Conservation (phyloP, 2,329 filamentous ascomycete species). For the Cadophora sp. region DNA sequence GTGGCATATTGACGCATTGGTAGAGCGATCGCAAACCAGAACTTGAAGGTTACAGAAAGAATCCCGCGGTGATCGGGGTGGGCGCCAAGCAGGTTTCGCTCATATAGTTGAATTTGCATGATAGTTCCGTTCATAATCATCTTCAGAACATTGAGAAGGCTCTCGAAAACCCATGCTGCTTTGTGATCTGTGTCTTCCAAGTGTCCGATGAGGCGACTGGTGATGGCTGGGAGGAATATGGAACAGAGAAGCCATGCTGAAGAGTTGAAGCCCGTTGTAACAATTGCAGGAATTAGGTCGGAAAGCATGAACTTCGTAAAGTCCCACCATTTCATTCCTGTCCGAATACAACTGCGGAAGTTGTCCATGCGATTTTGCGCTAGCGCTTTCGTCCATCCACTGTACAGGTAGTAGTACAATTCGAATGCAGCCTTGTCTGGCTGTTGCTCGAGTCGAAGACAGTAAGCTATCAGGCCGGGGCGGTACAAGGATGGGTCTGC, state of each 20-base stretch:
- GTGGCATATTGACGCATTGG: slow-evolving; percentile 29
- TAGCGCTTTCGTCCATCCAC: slow-evolving; percentile 38
- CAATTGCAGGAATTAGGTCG: slow-evolving; percentile 38
- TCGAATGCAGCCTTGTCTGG: slow-evolving; percentile 32
- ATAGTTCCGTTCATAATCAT: slow-evolving; percentile 34
- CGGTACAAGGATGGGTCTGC: slow-evolving; percentile 40
- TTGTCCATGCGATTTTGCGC: slow-evolving; percentile 23
- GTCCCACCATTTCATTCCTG: slow-evolving; percentile 33
- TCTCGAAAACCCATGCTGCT: slow-evolving; percentile 24
- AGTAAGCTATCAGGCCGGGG: slow-evolving; percentile 41
- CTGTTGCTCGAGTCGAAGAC: slow-evolving; percentile 33
- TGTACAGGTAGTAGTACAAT: slow-evolving; percentile 42
- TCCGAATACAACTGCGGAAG: slow-evolving; percentile 32
- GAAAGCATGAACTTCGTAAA: slow-evolving; percentile 39
- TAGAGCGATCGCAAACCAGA: slow-evolving; percentile 36
- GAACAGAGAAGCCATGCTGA: slow-evolving; percentile 37
- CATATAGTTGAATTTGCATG: background rate
- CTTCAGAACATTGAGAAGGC: slow-evolving; percentile 35
- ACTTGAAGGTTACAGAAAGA: slow-evolving; percentile 32
- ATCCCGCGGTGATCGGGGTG: slow-evolving; percentile 31
- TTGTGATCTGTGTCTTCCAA: slow-evolving; percentile 22
- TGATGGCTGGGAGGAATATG: slow-evolving; percentile 36
- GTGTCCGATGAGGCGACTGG: slow-evolving; percentile 20
- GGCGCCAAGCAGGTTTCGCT: slow-evolving; percentile 18
- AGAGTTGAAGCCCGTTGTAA: slow-evolving; percentile 36